These are phyloP conservation scores for Pontederia crassipes DNA, from an alignment of 176 grass and related monocot genomes.

Conservation along the genomic window DNA sequence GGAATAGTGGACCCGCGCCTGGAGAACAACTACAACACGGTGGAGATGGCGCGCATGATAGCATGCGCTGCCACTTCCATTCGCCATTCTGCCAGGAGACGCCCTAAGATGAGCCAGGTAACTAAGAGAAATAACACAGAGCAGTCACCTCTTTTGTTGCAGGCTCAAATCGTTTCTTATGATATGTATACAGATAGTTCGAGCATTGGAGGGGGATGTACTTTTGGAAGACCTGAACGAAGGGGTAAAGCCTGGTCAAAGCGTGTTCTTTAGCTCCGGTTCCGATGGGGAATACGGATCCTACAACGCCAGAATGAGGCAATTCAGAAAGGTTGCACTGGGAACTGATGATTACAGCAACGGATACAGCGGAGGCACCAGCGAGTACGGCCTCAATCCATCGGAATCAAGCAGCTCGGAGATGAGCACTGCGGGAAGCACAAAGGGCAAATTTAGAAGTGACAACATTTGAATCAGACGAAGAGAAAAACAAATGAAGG, in stretches of 20 bases:
- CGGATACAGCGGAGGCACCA: constrained; percentile 42
- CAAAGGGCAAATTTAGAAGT: not conserved
- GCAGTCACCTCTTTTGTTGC: too few relatives aligned
- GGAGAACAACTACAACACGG: constrained; percentile 12
- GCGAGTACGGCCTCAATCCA: constrained; percentile 42
- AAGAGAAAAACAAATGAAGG: too few relatives aligned
- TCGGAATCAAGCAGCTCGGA: constrained; percentile 39
- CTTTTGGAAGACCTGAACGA: constrained; percentile 86
- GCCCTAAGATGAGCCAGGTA: constrained; percentile 45
- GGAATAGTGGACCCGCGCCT: constrained; percentile 31
- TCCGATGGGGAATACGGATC: constrained; percentile 52
- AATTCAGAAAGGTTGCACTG: constrained; percentile 54
- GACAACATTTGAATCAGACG: not conserved
- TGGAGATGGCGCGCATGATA: constrained; percentile 32
- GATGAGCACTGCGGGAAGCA: not conserved
- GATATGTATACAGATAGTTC: constrained; percentile 41
- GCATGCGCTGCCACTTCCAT: constrained; percentile 36
- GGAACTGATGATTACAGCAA: constrained; percentile 60
- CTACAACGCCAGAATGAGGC: constrained; percentile 51
- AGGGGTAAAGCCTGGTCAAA: constrained; percentile 70
- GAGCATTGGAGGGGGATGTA: constrained; percentile 79
- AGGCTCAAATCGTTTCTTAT: not conserved
- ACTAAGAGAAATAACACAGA: too few relatives aligned
- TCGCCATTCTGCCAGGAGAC: constrained; percentile 34
- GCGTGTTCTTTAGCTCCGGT: constrained; percentile 53